Conservation (phyloP, 352 stramenopile genomes). For the Phytophthora multivora region DNA sequence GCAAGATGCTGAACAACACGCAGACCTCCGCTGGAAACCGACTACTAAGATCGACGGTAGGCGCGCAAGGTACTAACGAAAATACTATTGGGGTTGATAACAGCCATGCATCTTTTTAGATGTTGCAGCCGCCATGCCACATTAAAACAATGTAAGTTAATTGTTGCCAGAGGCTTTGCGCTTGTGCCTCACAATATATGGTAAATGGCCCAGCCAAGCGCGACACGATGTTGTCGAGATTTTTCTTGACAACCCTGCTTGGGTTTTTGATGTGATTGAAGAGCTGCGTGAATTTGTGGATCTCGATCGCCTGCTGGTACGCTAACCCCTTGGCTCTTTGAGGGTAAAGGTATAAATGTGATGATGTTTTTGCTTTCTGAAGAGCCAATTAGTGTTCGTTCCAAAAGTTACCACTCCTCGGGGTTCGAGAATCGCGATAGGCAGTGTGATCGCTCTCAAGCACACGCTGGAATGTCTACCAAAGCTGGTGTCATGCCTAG, state of each 20-base stretch:
- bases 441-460: conserved; percentile 86
- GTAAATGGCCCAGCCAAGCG: conserved; percentile 41
- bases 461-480: conserved; percentile 76
- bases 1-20: conserved; percentile 78
- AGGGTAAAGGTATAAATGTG: no score
- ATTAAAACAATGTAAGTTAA: conserved; percentile 77
- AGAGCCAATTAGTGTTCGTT: conserved; percentile 80
- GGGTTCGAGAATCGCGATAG: conserved; percentile 71
- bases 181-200: no score
- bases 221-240: conserved; percentile 75
- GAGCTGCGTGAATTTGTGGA: conserved; percentile 73
- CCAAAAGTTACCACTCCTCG: conserved; percentile 78
- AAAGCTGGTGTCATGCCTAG: conserved; percentile 55
- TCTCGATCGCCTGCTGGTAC: conserved; percentile 76
- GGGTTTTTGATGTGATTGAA: conserved; percentile 85
- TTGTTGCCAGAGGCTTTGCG: no score
- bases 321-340: not conserved
- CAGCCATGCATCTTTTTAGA: conserved; percentile 40
- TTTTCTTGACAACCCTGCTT: conserved; percentile 79
- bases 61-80: not conserved
- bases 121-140: conserved; percentile 77
- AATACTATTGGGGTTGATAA: not conserved
- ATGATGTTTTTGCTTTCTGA: not conserved
- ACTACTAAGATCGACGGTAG: conserved; percentile 78
- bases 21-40: conserved; percentile 79